phyloP scores from a whole-genome alignment of 192 early-diverging fungal genomes.

The Gigaspora rosea region DNA sequence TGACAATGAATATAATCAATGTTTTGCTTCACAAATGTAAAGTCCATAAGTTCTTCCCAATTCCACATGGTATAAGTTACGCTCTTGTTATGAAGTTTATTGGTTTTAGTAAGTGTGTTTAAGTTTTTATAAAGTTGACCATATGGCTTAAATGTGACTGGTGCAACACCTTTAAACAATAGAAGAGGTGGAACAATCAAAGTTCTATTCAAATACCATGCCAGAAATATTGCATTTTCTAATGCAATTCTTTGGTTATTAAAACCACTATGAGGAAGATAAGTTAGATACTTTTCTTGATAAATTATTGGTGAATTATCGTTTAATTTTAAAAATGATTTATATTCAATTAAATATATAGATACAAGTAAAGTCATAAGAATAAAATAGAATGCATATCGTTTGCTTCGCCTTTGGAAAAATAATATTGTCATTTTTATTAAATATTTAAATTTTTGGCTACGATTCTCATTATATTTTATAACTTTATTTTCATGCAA shows the following conservation, averaged over 20 bases:
- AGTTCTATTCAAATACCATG: conserved; percentile 44
- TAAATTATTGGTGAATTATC: too few relatives aligned
- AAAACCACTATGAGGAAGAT: conserved; percentile 51
- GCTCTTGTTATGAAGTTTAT: neutral
- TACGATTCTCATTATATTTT: too few relatives aligned
- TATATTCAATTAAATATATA: too few relatives aligned
- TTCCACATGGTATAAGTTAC: conserved; percentile 1
- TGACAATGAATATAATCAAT: neutral
- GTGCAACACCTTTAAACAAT: conserved; percentile 22
- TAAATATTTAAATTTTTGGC: too few relatives aligned
- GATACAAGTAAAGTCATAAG: too few relatives aligned
- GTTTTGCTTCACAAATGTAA: neutral
- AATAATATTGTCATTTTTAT: too few relatives aligned
- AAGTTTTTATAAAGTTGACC: neutral
- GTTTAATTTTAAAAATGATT: too few relatives aligned
- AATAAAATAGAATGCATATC: too few relatives aligned
- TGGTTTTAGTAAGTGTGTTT: neutral
- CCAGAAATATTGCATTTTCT: conserved; percentile 45
- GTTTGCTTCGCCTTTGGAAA: too few relatives aligned
- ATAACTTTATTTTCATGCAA: too few relatives aligned
- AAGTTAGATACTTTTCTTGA: conserved; percentile 37
- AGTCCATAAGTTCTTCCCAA: conserved; percentile 22
- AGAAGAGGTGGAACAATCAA: conserved; percentile 46
- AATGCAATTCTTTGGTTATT: conserved; percentile 52
- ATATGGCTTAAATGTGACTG: neutral